Base-by-base conservation (phyloP, 805 yeast genomes). In the Lachancea quebecensis region DNA sequence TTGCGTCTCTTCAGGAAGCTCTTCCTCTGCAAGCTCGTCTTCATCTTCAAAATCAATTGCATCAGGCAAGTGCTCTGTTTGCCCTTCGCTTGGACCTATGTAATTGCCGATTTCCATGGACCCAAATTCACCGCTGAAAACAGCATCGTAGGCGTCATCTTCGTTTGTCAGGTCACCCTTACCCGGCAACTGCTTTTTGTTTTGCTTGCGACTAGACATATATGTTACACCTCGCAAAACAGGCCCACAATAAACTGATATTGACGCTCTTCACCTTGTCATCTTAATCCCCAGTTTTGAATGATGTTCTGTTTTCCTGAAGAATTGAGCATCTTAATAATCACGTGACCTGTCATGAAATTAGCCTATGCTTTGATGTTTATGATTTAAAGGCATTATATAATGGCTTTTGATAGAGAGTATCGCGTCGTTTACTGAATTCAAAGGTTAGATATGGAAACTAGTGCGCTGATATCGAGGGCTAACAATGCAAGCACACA, bases 41-140 rank as follows among this genome's bases (percentile, higher is more conserved):
- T 86, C 95, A 60, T 87, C 96, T 58, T 87, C 96, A 60, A 85
- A 91, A 64, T 91, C 98, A 29, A 89, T 71, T 9, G 99, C 99
- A 62, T 90, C 91, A 6, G 79, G 96, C 1, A 93, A 90, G 64
- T 90, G 98, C 44, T 75, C 73, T 68, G 64, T 76, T 15, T 50
- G 68, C 15, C 77, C 81, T 29, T 68, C 74, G 6, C 45, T 47
- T n/a, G 50, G 48, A 2, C 48, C 41, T 29, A 63, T 56, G 39
- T 55, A 57, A 30, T 50, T 53, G 28, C 65, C 64, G 28, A 64
- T 62, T 38, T 64, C 67, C 44, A 64, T 38, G 3, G 65, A 50
- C 10, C 67, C 71, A 48, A 66, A 60, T 17, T 64, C 67, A 4
- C 70, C 71, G 10, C 60, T 59, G 45, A 70, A 60, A 18, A 66